Conservation (phyloP, 352 stramenopile species). For the Phytopythium oedochilum region DNA sequence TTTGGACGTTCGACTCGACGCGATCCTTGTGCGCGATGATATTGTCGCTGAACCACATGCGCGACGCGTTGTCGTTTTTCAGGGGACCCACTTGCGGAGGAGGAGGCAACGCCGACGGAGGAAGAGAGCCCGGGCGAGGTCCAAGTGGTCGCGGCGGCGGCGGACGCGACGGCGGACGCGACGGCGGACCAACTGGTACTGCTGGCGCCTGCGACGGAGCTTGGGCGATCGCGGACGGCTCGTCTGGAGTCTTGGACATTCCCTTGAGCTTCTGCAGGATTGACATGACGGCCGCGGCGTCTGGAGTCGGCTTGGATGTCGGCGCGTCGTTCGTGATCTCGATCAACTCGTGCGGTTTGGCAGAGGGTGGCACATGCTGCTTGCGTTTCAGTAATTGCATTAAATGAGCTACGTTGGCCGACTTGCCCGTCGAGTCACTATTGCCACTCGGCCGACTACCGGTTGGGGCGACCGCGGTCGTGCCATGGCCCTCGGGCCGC, state of each 20-base stretch:
- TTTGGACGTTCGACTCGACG: conserved; percentile 82
- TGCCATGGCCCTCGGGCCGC: not conserved
- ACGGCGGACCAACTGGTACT: not conserved
- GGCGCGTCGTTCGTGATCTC: conserved; percentile 60
- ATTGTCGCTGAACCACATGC: conserved; percentile 86
- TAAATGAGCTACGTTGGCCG: conserved; percentile 72
- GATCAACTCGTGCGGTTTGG: conserved; percentile 5
- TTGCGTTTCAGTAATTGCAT: conserved; percentile 83
- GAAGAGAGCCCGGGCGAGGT: not conserved
- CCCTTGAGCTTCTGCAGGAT: conserved; percentile 83
- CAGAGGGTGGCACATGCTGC: conserved; percentile 22
- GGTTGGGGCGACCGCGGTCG: not conserved
- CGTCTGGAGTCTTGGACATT: conserved; percentile 24
- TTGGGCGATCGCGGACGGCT: not conserved
- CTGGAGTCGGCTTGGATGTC: conserved; percentile 25
- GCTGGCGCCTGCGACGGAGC: not conserved
- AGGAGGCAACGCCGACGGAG: conserved; percentile 8
- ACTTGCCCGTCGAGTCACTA: conserved; percentile 28
- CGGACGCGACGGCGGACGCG: not conserved
- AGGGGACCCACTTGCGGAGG: conserved; percentile 8
- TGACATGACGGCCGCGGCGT: conserved; percentile 78
- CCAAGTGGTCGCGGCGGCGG: not conserved
- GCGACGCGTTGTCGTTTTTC: conserved; percentile 42
- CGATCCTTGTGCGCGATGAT: conserved; percentile 79
- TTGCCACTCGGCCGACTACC: conserved; percentile 13